Evolutionary conservation across 2,329 filamentous ascomycete species (phyloP), one percentile per base, ranked within the genome.

Genomic region (Plectosphaerella sp.): DNA sequence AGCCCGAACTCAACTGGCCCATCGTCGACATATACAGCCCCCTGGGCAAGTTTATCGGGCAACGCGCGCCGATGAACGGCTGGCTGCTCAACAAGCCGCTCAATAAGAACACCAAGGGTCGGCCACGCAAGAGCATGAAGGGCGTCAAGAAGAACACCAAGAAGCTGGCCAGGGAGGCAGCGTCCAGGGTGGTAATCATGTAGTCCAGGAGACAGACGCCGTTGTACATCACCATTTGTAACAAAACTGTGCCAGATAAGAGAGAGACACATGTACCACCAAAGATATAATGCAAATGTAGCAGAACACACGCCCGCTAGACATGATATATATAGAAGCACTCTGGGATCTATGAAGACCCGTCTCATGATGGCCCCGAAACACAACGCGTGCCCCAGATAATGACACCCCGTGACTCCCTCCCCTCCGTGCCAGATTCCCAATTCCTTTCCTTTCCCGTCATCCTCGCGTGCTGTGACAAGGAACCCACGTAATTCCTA

Each of bases 1-100:
- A 42, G 48, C 39, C 47, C 20, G 67, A 75, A 59, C 66, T 67
- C 1, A 68, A 72, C 20, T 84, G 83, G 74, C 91, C 91, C 0
- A 75, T 84, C 10, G 80, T 99, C 7, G 92, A 97, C 59, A 83
- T 97, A 0, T 97, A 88, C 62, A 88, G 82, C 25, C 94, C 94
- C 0, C 79, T 91, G 53, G 94, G 94, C n/a, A 85, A 83, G 61
- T 94, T 88, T 60, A 75, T 97, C 28, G 86, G 79, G 1, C 71
- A 74, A 10, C 76, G 90, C 36, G 67, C 65, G 58, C 87, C 89
- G 1, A 84, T 95, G 75, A 84, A 87, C 60, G 89, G 83, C 7
- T 91, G 85, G 80, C 53, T 86, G 54, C 66, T 86, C 49, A 80
- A 79, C 57, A 83, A 82, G 64, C 80, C 81, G 25, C 73, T 71